Evolutionary conservation across 805 yeast species (phyloP).

Genomic region (Candida adriatica): DNA sequence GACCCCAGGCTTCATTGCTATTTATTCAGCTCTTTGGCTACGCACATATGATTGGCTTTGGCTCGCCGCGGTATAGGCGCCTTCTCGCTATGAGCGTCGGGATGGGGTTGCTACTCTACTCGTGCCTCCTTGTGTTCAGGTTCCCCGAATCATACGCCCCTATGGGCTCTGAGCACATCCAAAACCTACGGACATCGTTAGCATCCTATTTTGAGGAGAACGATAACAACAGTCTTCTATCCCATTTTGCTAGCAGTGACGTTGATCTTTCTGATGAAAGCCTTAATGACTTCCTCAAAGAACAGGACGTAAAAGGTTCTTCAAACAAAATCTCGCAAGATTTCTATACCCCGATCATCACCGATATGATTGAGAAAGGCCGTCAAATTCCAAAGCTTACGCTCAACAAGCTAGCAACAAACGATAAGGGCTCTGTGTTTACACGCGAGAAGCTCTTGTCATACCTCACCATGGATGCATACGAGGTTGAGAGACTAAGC

Average conservation of each 20-base stretch:
- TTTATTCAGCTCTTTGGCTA: too few relatives aligned
- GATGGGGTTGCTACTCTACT: slow-evolving; percentile 6
- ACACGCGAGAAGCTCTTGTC: slow-evolving; percentile 25
- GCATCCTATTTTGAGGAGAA: slow-evolving; percentile 7
- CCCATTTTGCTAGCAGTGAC: slow-evolving; percentile 6
- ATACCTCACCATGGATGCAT: slow-evolving; percentile 23
- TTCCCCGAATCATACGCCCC: slow-evolving; percentile 9
- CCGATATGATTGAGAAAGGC: slow-evolving; percentile 10
- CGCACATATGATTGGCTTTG: slow-evolving; percentile 2
- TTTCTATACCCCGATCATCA: slow-evolving; percentile 11
- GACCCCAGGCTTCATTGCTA: too few relatives aligned
- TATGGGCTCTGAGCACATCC: slow-evolving; percentile 5
- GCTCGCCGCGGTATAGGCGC: slow-evolving; percentile 9
- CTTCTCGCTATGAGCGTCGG: slow-evolving; percentile 1
- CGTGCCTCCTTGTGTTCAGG: slow-evolving; percentile 3
- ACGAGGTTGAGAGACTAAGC: slow-evolving; percentile 31
- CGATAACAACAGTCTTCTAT: slow-evolving; percentile 8
- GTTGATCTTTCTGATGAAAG: slow-evolving; percentile 1
- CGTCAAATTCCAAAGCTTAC: slow-evolving; percentile 10
- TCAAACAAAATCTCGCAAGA: slow-evolving; percentile 8
- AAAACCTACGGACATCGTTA: slow-evolving; percentile 1
- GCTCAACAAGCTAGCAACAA: slow-evolving; percentile 31
- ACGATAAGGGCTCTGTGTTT: slow-evolving; percentile 41
- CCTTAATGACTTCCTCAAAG: slow-evolving; percentile 1
- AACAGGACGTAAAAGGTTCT: background rate